These are phyloP conservation scores for Yamadazyma membranifaciens DNA, from an alignment of 1,139 yeast genomes.

Conservation along the genomic window DNA sequence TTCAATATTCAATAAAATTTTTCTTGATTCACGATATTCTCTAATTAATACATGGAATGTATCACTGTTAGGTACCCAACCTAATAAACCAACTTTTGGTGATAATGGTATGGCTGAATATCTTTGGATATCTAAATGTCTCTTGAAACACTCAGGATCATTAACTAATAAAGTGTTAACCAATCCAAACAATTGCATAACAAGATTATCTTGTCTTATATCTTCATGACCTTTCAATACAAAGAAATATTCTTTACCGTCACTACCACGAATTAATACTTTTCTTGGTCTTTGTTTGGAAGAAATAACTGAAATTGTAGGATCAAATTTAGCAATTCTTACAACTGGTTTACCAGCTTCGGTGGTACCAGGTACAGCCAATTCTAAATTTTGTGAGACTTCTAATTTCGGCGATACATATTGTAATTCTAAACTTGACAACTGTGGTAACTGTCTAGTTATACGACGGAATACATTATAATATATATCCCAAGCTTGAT, in stretches of 20 bases:
- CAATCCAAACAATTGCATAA: constrained; percentile 95
- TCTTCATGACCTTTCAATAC: constrained; percentile 94
- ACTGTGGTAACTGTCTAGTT: constrained; percentile 82
- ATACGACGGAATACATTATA: constrained; percentile 91
- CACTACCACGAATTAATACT: constrained; percentile 75
- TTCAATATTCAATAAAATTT: constrained; percentile 85
- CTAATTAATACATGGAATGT: constrained; percentile 92
- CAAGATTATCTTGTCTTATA: constrained; percentile 94
- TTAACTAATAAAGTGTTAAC: constrained; percentile 86
- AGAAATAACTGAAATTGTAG: constrained; percentile 83
- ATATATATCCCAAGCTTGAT: constrained; percentile 97
- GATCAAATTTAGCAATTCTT: constrained; percentile 72
- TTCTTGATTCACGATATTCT: constrained; percentile 89
- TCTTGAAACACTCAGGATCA: constrained; percentile 93
- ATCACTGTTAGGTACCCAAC: constrained; percentile 98
- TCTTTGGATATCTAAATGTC: constrained; percentile 90
- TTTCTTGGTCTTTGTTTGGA: constrained; percentile 96
- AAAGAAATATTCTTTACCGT: constrained; percentile 86
- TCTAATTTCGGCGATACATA: constrained; percentile 90
- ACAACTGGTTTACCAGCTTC: constrained; percentile 80
- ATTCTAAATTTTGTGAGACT: constrained; percentile 73
- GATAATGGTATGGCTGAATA: constrained; percentile 93
- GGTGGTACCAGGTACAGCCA: constrained; percentile 95
- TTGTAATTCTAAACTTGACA: constrained; percentile 83
- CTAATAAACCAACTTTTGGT: constrained; percentile 93